Evolutionary conservation across 495 filamentous ascomycete genomes (phyloP), one percentile per base, ranked within the genome.

Genomic region (Aspergillus biplanus): DNA sequence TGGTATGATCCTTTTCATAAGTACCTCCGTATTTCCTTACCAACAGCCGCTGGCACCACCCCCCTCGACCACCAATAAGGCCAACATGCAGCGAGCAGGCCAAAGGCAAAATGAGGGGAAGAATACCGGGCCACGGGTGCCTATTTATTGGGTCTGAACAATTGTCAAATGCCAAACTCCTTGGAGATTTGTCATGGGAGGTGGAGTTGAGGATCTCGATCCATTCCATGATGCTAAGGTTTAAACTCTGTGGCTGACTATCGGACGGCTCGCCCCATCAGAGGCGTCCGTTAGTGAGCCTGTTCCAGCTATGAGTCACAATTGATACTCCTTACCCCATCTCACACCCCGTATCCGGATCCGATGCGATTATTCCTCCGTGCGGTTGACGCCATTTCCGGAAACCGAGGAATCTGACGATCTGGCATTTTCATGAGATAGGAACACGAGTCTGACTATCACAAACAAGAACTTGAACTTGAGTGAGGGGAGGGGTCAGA

Each of bases 171-270:
- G 39, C 8, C 11, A 15, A 44, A 44, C 11, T 5, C 11, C 39
- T 15, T 44, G 39, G 21, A 27, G 21, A 27, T 27, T 27, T 27
- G 21, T 27, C 21, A 27, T 27, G 21, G 21, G 21, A 44, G 39
- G 39, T 7, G 39, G 39, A 44, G 39, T 44, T 44, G n/a, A 44
- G 39, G 39, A 44, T 44, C 39, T 44, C 39, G 39, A 44, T 44
- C 8, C 39, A 11, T 27, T 15, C 37, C 8, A 4, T 12, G 8
- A 15, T 44, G 39, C 39, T 44, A 44, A 44, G 39, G 11, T 44
- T 44, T 44, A 44, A 44, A 44, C 39, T 44, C n/a, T 4, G 39
- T 44, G 39, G 39, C 39, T 44, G 39, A 44, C 37, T 39, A 7
- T 39, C 8, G 37, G 37, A 39, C 7, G 37, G 37, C 13, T 39